Evolutionary conservation across 228 moss, liverwort and hornwort genomes (phyloP).

Genomic region (Sphagnum magellanicum): DNA sequence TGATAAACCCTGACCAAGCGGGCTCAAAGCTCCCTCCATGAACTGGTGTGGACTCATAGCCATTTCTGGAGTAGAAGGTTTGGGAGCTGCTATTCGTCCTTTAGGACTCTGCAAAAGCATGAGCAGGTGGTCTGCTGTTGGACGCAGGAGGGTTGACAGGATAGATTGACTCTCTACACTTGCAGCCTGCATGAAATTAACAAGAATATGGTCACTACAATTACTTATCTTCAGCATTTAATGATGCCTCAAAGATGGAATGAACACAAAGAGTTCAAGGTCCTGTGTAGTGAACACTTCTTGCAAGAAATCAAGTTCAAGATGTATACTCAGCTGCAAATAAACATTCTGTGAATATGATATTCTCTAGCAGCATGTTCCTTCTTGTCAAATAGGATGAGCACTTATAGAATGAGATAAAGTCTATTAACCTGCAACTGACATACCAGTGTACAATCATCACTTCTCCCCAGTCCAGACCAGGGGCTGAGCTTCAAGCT

Average conservation of each 20-base stretch:
- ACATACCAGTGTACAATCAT: constrained; percentile 38
- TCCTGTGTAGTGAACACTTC: background rate
- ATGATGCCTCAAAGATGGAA: constrained; percentile 4
- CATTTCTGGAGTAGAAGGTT: constrained; percentile 27
- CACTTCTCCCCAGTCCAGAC: constrained; percentile 43
- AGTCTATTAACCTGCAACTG: constrained; percentile 39
- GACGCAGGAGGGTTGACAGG: constrained; percentile 44
- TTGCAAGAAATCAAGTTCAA: background rate
- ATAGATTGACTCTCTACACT: constrained; percentile 65
- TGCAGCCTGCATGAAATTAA: constrained; percentile 21
- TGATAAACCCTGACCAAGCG: constrained; percentile 78
- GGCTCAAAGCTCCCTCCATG: constrained; percentile 43
- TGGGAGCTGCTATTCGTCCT: constrained; percentile 45
- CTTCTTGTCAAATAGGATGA: too few relatives aligned
- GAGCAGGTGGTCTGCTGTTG: constrained; percentile 59
- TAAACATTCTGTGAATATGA: background rate
- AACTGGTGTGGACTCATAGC: constrained; percentile 57
- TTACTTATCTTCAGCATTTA: background rate
- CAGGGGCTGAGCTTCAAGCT: constrained; percentile 53
- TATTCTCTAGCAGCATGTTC: background rate
- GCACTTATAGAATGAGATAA: too few relatives aligned
- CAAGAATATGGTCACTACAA: background rate
- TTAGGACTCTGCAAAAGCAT: constrained; percentile 81
- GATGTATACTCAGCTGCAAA: background rate
- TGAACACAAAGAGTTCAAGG: background rate